Evolutionary conservation across 2,329 filamentous ascomycete genomes (phyloP).

Genomic region (Stachybotrys chartarum): DNA sequence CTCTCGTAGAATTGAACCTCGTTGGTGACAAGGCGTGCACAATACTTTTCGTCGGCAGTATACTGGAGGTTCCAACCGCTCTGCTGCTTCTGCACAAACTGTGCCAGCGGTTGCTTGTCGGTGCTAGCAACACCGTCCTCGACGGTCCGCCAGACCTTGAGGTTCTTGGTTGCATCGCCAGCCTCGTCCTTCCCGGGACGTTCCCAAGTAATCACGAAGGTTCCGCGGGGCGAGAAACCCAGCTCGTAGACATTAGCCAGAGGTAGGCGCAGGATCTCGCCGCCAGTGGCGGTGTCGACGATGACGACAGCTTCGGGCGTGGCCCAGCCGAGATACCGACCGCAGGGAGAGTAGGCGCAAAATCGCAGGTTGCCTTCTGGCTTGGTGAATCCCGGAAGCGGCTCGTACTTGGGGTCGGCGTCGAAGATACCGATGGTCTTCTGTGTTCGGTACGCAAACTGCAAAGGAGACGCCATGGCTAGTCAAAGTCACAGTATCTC

Average conservation of each 20-base stretch:
- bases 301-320: slow-evolving; percentile 81
- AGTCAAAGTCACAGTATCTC: slow-evolving; percentile 72
- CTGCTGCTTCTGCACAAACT: slow-evolving; percentile 93
- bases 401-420: slow-evolving; percentile 80
- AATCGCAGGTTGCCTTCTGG: slow-evolving; percentile 93
- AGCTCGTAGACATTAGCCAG: slow-evolving; percentile 87
- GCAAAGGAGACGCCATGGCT: slow-evolving; percentile 89
- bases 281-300: slow-evolving; percentile 71
- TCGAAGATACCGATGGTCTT: slow-evolving; percentile 94
- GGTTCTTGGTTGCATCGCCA: slow-evolving; percentile 89
- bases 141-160: slow-evolving; percentile 90
- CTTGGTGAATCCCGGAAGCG: slow-evolving; percentile 74
- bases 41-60: slow-evolving; percentile 86
- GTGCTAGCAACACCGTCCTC: slow-evolving; percentile 56
- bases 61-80: slow-evolving; percentile 97
- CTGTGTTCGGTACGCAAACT: slow-evolving; percentile 95
- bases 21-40: slow-evolving; percentile 89
- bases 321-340: slow-evolving; percentile 93
- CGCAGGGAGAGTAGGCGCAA: slow-evolving; percentile 91
- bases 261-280: slow-evolving; percentile 66
- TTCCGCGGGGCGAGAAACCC: slow-evolving; percentile 86
- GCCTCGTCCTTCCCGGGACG: slow-evolving; percentile 86
- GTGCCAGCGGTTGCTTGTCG: slow-evolving; percentile 70
- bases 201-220: slow-evolving; percentile 95
- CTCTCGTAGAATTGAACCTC: slow-evolving; percentile 97